Conservation (phyloP, 2,329 filamentous ascomycete species). For the Fusarium sp. region DNA sequence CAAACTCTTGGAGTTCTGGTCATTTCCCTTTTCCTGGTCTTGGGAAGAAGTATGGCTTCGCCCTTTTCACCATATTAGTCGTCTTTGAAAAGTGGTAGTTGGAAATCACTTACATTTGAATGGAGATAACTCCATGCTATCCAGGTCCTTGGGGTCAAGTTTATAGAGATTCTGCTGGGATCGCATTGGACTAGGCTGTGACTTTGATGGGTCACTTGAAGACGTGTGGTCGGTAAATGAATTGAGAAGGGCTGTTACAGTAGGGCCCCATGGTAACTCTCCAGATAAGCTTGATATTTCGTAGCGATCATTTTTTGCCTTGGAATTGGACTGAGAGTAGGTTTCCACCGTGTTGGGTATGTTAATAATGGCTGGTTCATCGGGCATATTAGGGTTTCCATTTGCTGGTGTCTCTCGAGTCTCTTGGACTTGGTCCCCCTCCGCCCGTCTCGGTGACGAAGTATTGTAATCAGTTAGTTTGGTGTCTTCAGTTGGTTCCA, state of each 20-base stretch:
- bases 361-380: background rate
- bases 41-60: conserved; percentile 4
- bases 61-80: conserved; percentile 17
- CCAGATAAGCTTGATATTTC: background rate
- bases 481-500: background rate
- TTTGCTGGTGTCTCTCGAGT: background rate
- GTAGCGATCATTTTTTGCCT: background rate
- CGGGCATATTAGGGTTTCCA: background rate
- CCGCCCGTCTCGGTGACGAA: background rate
- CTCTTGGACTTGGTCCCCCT: background rate
- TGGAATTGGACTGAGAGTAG: background rate
- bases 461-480: background rate
- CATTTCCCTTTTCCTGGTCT: conserved; percentile 40
- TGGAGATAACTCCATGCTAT: conserved; percentile 49
- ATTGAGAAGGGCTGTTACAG: conserved; percentile 19
- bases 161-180: conserved; percentile 42
- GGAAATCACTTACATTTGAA: conserved; percentile 43
- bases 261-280: conserved; percentile 16
- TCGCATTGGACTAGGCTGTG: conserved; percentile 45
- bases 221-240: conserved; percentile 41
- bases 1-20: background rate
- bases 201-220: conserved; percentile 48
- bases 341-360: background rate
- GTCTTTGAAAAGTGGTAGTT: background rate
- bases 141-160: conserved; percentile 45